Conservation (phyloP, 2,329 filamentous ascomycete species). For the Xylariaceae sp. region DNA sequence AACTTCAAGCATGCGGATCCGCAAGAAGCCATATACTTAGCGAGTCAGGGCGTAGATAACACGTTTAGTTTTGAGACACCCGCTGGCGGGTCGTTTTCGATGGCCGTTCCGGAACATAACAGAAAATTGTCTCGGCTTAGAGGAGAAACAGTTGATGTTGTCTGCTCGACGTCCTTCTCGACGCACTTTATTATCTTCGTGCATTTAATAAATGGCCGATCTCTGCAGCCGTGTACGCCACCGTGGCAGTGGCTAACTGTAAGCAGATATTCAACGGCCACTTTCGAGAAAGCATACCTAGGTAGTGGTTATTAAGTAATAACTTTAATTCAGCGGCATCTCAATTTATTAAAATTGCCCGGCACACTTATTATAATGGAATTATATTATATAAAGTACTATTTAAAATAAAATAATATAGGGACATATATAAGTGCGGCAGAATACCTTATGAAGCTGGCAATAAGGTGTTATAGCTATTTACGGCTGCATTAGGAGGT, state of each 20-base stretch:
- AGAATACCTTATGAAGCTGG: no score
- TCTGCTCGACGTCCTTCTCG: constrained; percentile 21
- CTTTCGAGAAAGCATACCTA: constrained; percentile 19
- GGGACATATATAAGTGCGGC: no score
- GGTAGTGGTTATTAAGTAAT: no score
- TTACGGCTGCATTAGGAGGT: no score
- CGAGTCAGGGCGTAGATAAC: constrained; percentile 7
- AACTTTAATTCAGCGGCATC: constrained; percentile 15
- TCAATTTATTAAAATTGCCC: constrained; percentile 12
- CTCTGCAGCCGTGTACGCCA: constrained; percentile 16
- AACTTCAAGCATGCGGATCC: no score
- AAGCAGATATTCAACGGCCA: constrained; percentile 11
- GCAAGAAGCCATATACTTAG: constrained; percentile 20
- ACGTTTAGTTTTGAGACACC: constrained; percentile 8
- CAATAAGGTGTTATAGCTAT: no score
- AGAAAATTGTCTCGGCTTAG: constrained; percentile 19
- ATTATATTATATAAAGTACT: no score
- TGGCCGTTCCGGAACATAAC: constrained; percentile 26
- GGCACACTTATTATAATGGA: constrained; percentile 9
- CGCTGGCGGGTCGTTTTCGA: constrained; percentile 21
- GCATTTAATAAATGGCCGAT: constrained; percentile 16
- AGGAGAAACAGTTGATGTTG: constrained; percentile 14
- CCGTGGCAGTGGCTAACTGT: constrained; percentile 22
- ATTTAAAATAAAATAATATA: no score
- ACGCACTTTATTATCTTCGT: constrained; percentile 9